Percentiles rank a stretch among this genome's conserved stretches.
These are phyloP conservation scores for Haematococcus lacustris DNA, from an alignment of 139 green algal genomes.

Conservation along the genomic window DNA sequence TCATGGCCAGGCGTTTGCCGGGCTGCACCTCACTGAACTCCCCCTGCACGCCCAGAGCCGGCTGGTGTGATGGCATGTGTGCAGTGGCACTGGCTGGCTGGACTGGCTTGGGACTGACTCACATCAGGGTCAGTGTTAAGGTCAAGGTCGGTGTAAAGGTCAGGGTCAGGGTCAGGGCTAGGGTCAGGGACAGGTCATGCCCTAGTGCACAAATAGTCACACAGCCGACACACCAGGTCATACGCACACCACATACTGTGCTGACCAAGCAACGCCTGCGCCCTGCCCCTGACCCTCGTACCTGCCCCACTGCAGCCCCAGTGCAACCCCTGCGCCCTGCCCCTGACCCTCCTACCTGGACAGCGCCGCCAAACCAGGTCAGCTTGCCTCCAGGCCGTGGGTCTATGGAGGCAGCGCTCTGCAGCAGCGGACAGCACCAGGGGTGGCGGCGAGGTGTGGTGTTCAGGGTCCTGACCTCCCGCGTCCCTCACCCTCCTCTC, in stretches of 20 bases:
- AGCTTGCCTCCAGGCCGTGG: conserved; percentile 47
- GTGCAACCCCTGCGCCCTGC: neutral
- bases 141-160: too few species aligned
- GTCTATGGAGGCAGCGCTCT: conserved; percentile 32
- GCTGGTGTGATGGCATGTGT: neutral
- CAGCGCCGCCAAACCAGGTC: conserved; percentile 58
- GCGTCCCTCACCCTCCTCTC: too few species aligned
- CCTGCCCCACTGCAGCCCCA: neutral
- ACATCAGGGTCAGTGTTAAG: neutral
- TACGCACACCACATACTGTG: neutral
- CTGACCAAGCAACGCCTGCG: neutral
- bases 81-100: neutral
- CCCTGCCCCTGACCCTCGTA: neutral
- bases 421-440: conserved; percentile 3
- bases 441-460: neutral
- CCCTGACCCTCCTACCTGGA: conserved; percentile 20
- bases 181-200: neutral
- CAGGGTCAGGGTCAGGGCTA: neutral
- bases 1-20: conserved; percentile 46
- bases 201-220: neutral
- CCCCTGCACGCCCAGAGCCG: conserved; percentile 36
- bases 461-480: too few species aligned
- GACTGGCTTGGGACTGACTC: neutral
- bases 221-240: neutral
- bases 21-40: conserved; percentile 55